These are phyloP conservation scores for Leptomonas seymouri DNA, from an alignment of 208 protist species.

Conservation along the genomic window DNA sequence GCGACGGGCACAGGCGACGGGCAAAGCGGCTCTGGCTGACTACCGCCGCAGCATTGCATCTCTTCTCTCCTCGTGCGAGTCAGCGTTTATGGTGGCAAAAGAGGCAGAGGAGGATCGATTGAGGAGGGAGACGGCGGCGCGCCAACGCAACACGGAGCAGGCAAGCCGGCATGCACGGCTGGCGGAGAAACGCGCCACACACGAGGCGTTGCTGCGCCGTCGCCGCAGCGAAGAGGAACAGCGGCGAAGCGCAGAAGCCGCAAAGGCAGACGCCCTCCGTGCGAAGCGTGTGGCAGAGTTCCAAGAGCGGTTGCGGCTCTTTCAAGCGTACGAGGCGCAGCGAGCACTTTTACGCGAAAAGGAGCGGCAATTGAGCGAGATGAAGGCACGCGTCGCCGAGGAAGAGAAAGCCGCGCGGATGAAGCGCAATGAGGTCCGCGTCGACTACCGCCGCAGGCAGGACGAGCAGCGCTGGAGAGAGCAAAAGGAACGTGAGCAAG, in stretches of 20 bases:
- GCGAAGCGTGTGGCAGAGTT: conserved; percentile 51
- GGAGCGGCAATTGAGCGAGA: conserved; percentile 42
- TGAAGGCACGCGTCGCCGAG: conserved; percentile 41
- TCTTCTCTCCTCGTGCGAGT: conserved; percentile 37
- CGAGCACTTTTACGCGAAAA: conserved; percentile 42
- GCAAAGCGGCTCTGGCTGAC: conserved; percentile 33
- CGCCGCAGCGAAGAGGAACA: conserved; percentile 36
- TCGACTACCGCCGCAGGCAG: conserved; percentile 52
- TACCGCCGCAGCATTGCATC: conserved; percentile 20
- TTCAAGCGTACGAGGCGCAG: conserved; percentile 49
- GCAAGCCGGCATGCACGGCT: conserved; percentile 34
- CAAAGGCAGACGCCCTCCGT: conserved; percentile 34
- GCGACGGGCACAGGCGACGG: conserved; percentile 15
- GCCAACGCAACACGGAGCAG: conserved; percentile 32
- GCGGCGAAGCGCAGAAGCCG: conserved; percentile 10
- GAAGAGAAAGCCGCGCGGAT: conserved; percentile 42
- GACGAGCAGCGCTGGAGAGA: conserved; percentile 44
- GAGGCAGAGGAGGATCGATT: conserved; percentile 18
- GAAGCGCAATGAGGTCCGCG: conserved; percentile 55
- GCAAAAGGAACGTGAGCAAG: conserved; percentile 40
- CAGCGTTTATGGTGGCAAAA: conserved; percentile 39
- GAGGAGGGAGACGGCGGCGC: conserved; percentile 32
- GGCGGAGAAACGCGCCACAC: conserved; percentile 32
- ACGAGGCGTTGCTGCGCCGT: conserved; percentile 43
- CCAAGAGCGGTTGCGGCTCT: conserved; percentile 57